Percentiles rank a stretch among this genome's conserved stretches.
phyloP scores from a whole-genome alignment of 75 land plant species.

The Selaginella tamariscina region DNA sequence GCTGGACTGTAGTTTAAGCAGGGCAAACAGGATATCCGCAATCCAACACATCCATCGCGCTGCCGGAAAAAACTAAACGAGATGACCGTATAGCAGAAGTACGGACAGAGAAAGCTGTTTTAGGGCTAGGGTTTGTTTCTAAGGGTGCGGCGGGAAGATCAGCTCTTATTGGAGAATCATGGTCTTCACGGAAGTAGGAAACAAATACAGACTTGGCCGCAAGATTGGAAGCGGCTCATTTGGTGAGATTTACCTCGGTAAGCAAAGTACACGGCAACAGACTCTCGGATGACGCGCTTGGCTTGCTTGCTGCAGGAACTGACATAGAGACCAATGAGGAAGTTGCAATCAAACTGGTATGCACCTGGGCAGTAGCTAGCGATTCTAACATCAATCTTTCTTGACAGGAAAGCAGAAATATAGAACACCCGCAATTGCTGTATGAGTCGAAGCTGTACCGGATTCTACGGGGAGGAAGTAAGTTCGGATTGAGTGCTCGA shows the following conservation, averaged over 20 bases:
- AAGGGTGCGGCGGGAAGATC: too few species aligned
- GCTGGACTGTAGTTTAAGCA: too few species aligned
- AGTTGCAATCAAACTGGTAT: conserved; percentile 78
- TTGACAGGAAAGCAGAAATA: conserved; percentile 42
- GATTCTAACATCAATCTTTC: not conserved
- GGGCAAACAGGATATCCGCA: too few species aligned
- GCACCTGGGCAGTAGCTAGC: not conserved
- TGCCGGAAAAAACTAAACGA: too few species aligned
- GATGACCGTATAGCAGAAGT: too few species aligned
- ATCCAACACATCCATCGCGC: too few species aligned
- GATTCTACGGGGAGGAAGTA: conserved; percentile 73
- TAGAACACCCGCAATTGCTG: conserved; percentile 54
- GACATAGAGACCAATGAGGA: conserved; percentile 72
- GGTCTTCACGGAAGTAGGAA: too few species aligned
- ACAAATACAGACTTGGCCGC: conserved; percentile 26
- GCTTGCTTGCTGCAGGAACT: conserved; percentile 44
- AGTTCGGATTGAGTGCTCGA: not conserved
- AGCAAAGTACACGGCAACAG: not conserved
- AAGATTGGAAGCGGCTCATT: conserved; percentile 35
- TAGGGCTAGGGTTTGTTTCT: too few species aligned
- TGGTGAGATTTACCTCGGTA: conserved; percentile 30
- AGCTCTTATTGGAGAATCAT: too few species aligned
- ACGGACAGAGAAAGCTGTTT: too few species aligned
- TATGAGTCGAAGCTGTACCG: conserved; percentile 54
- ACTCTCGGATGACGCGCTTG: not conserved